Percentiles rank a stretch among this genome's conserved stretches.
These are phyloP conservation scores for Macrotyloma uniflorum DNA, from an alignment of 306 rosid genomes.

Conservation along the genomic window DNA sequence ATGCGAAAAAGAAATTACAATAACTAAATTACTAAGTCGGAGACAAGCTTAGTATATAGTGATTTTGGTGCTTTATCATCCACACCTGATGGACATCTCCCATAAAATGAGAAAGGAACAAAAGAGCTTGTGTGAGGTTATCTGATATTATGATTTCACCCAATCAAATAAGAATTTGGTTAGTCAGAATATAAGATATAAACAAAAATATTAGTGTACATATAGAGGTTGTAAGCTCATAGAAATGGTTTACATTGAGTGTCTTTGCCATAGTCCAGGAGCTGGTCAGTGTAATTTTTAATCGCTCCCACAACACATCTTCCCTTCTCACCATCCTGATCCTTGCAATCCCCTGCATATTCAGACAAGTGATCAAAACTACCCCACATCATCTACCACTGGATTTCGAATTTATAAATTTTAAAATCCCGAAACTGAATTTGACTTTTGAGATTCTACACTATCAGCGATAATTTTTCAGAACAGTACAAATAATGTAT, in stretches of 20 bases:
- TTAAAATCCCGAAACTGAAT: background rate
- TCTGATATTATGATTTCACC: constrained; percentile 47
- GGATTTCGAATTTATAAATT: background rate
- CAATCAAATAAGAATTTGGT: constrained; percentile 21
- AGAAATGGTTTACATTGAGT: constrained; percentile 50
- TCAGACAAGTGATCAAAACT: constrained; percentile 6
- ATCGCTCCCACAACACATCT: constrained; percentile 83
- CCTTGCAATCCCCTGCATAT: constrained; percentile 82
- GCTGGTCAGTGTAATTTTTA: constrained; percentile 75
- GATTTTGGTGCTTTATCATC: background rate
- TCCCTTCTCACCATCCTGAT: constrained; percentile 54
- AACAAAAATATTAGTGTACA: background rate
- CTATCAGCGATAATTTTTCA: background rate
- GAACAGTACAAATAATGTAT: background rate
- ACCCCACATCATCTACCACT: background rate
- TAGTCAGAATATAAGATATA: background rate
- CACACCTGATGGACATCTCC: constrained; percentile 93
- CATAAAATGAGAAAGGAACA: constrained; percentile 82
- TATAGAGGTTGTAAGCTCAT: background rate
- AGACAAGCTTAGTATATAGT: background rate
- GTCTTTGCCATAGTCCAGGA: constrained; percentile 43
- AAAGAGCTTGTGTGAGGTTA: constrained; percentile 89
- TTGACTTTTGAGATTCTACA: background rate
- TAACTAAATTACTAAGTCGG: background rate
- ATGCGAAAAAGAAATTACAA: background rate